Evolutionary conservation across 2,329 filamentous ascomycete species (phyloP).

Genomic region (Dothistroma pini): DNA sequence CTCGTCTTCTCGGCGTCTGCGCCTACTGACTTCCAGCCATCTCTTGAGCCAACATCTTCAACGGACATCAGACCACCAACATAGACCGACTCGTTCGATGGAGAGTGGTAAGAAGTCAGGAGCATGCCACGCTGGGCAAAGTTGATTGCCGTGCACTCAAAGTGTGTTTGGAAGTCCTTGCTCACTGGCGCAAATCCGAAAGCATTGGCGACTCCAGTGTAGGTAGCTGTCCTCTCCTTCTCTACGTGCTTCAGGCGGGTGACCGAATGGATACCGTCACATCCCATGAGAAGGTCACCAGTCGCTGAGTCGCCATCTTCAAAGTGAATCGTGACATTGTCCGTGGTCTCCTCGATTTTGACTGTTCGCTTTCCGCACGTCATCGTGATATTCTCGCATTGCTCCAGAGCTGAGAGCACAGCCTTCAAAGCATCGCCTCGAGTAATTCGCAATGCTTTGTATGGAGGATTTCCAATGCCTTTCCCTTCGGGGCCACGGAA

Average conservation of each 20-base stretch:
- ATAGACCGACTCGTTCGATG: slow-evolving; percentile 38
- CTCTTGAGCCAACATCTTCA: slow-evolving; percentile 40
- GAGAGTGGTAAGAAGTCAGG: slow-evolving; percentile 42
- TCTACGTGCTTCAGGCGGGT: slow-evolving; percentile 45
- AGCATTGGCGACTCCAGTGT: slow-evolving; percentile 46
- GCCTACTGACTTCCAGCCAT: slow-evolving; percentile 46
- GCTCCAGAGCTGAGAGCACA: slow-evolving; percentile 40
- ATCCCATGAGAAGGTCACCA: slow-evolving; percentile 37
- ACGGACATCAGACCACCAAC: slow-evolving; percentile 46
- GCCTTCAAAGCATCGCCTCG: slow-evolving; percentile 44
- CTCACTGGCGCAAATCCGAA: slow-evolving; percentile 44
- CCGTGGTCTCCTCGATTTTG: slow-evolving; percentile 38
- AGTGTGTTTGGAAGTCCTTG: slow-evolving; percentile 37
- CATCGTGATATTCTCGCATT: slow-evolving; percentile 41
- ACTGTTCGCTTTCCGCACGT: slow-evolving; percentile 43
- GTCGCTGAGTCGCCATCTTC: slow-evolving; percentile 35
- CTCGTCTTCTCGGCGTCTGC: slow-evolving; percentile 43
- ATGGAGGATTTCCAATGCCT: slow-evolving; percentile 44
- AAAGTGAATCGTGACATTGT: slow-evolving; percentile 36
- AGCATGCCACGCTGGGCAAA: slow-evolving; percentile 45
- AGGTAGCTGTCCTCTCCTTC: slow-evolving; percentile 40
- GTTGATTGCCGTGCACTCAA: slow-evolving; percentile 44
- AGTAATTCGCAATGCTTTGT: slow-evolving; percentile 44
- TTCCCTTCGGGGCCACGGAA: slow-evolving; percentile 43
- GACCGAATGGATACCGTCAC: slow-evolving; percentile 39